These are phyloP conservation scores for Neonectria hederae DNA, from an alignment of 2,329 filamentous ascomycete species.

Conservation along the genomic window DNA sequence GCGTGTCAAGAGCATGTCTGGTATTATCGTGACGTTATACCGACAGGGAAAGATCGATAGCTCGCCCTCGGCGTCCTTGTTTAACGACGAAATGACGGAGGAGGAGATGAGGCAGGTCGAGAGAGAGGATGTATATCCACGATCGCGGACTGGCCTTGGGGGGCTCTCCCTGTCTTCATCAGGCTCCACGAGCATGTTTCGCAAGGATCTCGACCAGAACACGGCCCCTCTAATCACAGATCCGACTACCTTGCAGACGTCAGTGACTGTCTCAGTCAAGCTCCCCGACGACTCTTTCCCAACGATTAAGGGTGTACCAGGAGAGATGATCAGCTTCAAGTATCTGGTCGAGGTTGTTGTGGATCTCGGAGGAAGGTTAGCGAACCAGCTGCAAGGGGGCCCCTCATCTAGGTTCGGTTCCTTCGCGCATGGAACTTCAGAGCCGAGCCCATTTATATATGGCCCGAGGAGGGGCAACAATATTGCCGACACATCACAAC, in stretches of 20 bases:
- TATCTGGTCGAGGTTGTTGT: constrained; percentile 94
- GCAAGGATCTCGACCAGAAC: constrained; percentile 91
- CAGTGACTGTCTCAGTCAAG: constrained; percentile 83
- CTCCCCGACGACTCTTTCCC: constrained; percentile 93
- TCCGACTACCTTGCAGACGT: constrained; percentile 78
- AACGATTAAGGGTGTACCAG: constrained; percentile 88
- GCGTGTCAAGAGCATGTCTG: constrained; percentile 87
- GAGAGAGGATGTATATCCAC: constrained; percentile 86
- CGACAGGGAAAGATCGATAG: constrained; percentile 91
- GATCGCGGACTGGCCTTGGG: constrained; percentile 85
- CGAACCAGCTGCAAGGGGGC: constrained; percentile 74
- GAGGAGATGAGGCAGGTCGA: constrained; percentile 74
- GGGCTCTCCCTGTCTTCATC: constrained; percentile 88
- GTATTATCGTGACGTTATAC: constrained; percentile 92
- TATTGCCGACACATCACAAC: constrained; percentile 86
- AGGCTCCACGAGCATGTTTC: constrained; percentile 89
- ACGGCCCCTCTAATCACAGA: constrained; percentile 91
- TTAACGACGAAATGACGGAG: constrained; percentile 62
- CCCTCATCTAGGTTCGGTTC: constrained; percentile 54
- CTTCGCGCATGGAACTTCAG: constrained; percentile 41
- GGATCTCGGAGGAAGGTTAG: constrained; percentile 87
- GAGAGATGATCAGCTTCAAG: constrained; percentile 93
- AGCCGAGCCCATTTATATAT: constrained; percentile 43
- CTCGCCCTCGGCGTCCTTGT: constrained; percentile 62
- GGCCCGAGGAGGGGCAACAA: constrained; percentile 58